Base-by-base conservation (phyloP, 305 asterid genomes). In the Plantago lanceolata region DNA sequence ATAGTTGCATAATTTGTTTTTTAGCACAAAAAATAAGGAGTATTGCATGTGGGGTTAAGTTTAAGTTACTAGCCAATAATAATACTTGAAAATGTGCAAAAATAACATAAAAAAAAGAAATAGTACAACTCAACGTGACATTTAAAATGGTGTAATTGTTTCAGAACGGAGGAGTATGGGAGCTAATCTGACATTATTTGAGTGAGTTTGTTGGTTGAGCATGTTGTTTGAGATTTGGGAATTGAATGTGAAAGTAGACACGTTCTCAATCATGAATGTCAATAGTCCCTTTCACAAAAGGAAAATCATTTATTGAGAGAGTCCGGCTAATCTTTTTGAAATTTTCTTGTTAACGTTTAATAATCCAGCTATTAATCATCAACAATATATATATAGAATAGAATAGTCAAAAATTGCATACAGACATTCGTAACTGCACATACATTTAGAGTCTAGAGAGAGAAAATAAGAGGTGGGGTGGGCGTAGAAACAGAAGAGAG, bases 381-480 rank as follows among this genome's bases (percentile, higher is more conserved):
- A n/a, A n/a, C n/a, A 33, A 15, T 8, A 33, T 0, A 57, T 24
- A 61, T 8, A 31, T 18, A 29, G 19, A 35, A 35, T 68, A 35
- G 21, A 20, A 14, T 13, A 47, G 40, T 33, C 37, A 29, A 20
- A 37, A 55, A 63, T 4, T 62, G 72, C 45, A 37, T 35, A 29
- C 33, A 59, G 28, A 11, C 55, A 28, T 37, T 24, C 3, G 28
- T 24, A 24, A 24, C 28, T 24, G 28, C 3, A 24, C 28, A 24
- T 24, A 24, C n/a, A 24, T 24, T 1, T 1, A 24, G 28, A 24
- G 24, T 6, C 60, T 71, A 74, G 47, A 57, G 69, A 67, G 75
- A 65, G 73, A 73, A 65, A 73, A 74, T 48, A 66, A 64, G 72
- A 69, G 78, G 73, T 57, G 68, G 81, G 58, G 66, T 68, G 52